These are phyloP conservation scores for Arthrobotrys conoides DNA, from an alignment of 2,329 filamentous ascomycete genomes.

Conservation along the genomic window DNA sequence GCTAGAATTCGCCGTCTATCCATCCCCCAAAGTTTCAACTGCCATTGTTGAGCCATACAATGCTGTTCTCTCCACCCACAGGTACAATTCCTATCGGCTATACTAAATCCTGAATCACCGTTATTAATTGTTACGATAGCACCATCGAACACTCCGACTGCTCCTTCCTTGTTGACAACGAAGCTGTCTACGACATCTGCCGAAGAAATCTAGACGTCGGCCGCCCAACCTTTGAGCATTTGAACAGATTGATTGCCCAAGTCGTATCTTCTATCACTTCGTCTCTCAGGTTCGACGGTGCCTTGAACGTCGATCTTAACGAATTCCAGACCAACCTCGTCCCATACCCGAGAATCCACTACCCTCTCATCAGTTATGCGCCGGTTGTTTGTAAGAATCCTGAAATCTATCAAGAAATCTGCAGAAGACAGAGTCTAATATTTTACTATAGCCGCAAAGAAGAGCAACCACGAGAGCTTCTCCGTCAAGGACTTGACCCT, in stretches of 20 bases:
- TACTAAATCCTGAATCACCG: constrained; percentile 64
- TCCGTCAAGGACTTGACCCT: constrained; percentile 82
- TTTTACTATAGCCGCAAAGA: constrained; percentile 70
- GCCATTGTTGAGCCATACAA: constrained; percentile 80
- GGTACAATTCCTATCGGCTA: constrained; percentile 15
- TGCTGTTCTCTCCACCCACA: constrained; percentile 72
- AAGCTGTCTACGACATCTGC: constrained; percentile 79
- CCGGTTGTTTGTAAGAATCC: constrained; percentile 72
- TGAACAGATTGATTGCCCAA: constrained; percentile 78
- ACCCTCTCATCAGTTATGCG: constrained; percentile 76
- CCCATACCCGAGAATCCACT: constrained; percentile 78
- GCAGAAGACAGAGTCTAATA: constrained; percentile 19
- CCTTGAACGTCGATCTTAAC: constrained; percentile 77
- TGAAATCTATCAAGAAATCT: not conserved
- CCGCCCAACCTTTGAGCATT: constrained; percentile 75
- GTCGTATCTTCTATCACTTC: constrained; percentile 78
- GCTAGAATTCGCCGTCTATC: constrained; percentile 78
- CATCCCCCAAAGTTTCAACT: constrained; percentile 75
- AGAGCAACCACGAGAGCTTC: constrained; percentile 89
- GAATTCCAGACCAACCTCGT: constrained; percentile 80
- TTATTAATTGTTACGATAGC: constrained; percentile 68
- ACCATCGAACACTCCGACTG: constrained; percentile 79
- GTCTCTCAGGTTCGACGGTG: constrained; percentile 76
- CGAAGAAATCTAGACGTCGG: constrained; percentile 76
- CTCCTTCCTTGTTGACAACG: constrained; percentile 78